Evolutionary conservation across 2,329 filamentous ascomycete species (phyloP).

Genomic region (Zymoseptoria passerinii): DNA sequence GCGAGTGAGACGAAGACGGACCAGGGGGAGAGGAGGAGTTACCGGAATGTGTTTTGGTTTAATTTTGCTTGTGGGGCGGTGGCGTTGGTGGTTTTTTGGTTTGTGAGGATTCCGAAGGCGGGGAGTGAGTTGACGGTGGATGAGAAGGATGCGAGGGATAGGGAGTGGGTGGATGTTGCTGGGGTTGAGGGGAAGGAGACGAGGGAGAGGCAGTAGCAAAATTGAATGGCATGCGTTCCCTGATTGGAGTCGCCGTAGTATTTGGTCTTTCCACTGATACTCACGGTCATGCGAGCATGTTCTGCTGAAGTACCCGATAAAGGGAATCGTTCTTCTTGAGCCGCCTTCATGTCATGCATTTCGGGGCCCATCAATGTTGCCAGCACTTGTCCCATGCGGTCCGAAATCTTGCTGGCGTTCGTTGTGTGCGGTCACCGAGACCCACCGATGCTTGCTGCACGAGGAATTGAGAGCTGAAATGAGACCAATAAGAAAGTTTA

Average conservation of each 20-base stretch:
- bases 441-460: neutral
- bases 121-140: slow-evolving; percentile 51
- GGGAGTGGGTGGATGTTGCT: neutral
- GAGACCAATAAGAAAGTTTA: slow-evolving; percentile 6
- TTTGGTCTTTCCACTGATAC: neutral
- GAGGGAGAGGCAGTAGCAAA: neutral
- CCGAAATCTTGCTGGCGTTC: no score
- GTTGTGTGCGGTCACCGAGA: neutral
- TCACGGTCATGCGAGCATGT: neutral
- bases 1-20: slow-evolving; percentile 42
- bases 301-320: no score
- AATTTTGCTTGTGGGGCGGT: slow-evolving; percentile 48
- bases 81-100: slow-evolving; percentile 47
- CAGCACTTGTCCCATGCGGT: neutral
- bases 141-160: slow-evolving; percentile 36
- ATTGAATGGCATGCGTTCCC: neutral
- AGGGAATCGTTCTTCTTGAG: no score
- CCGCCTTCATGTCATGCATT: no score
- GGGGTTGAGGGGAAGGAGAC: neutral
- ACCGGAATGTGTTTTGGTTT: slow-evolving; percentile 60
- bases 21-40: slow-evolving; percentile 43
- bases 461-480: slow-evolving; percentile 3
- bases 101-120: slow-evolving; percentile 49
- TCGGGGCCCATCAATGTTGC: neutral
- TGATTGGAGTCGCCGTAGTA: neutral